Evolutionary conservation across 805 yeast species (phyloP), one percentile per base, ranked within the genome.

Genomic region (Lipomyces starkeyi): DNA sequence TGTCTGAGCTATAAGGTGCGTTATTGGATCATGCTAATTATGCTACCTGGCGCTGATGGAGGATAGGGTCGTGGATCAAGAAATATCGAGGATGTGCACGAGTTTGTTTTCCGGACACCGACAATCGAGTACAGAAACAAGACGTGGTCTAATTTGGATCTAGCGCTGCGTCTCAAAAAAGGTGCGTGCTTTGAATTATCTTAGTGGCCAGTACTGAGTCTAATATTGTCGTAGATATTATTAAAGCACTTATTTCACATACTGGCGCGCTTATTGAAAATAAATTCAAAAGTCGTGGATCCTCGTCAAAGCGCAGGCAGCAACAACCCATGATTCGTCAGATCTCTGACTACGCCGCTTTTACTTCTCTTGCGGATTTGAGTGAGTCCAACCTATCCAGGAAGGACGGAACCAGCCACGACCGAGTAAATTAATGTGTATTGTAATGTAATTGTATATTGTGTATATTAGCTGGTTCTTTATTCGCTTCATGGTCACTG

Each of bases 261-360:
- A 84, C 93, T 0, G 97, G 97, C 2, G 87, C 88, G 66, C 85
- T 94, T 61, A 76, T 93, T 47, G 88, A 90, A n/a, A 91, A 91
- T 76, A 92, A 91, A 78, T 79, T 94, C 47, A 81, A 81, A 66
- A 83, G 81, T 71, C 62, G 67, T 20, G 61, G 61, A 11, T 67
- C 63, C 65, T 68, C 62, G 71, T 22, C 74, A 29, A 64, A 40
- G 55, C 56, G 62, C 27, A 40, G 57, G 32, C 59, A 32, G 8
- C 60, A 55, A 25, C 62, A 43, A 7, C 65, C 66, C 7, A 34
- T 59, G n/a, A 70, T 80, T 40, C 70, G 75, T 14, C 82, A 80
- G 72, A 73, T 80, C 25, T 71, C 80, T 0, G 73, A 76, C 49
- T 80, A 80, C 71, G 76, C 74, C 20, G 69, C 76, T 35, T 80